Evolutionary conservation across 768 basidiomycete genomes (phyloP).

Genomic region (Pleurotus djamor): DNA sequence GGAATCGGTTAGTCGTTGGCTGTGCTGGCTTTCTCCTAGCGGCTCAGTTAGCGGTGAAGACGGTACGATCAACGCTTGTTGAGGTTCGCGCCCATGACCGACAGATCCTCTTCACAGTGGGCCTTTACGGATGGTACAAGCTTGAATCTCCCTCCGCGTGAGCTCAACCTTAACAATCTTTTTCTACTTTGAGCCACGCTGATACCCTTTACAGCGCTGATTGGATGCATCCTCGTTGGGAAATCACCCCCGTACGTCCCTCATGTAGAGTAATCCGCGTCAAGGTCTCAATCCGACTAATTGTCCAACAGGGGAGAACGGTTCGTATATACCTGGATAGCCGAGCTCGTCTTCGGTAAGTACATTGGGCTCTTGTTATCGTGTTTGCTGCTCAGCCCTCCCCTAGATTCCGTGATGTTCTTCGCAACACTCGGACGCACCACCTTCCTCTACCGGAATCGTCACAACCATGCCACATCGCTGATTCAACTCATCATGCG

Average conservation of each 20-base stretch:
- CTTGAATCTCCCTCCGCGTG: constrained; percentile 26
- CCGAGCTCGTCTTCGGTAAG: constrained; percentile 31
- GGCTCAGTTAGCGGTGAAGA: constrained; percentile 26
- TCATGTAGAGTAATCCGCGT: background rate
- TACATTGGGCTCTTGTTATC: background rate
- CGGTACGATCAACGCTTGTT: constrained; percentile 20
- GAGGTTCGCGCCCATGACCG: background rate
- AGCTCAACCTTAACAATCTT: background rate
- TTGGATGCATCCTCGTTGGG: constrained; percentile 34
- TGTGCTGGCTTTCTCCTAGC: constrained; percentile 18
- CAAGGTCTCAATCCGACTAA: background rate
- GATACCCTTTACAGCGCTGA: constrained; percentile 18
- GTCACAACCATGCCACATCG: constrained; percentile 12
- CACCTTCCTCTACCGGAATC: constrained; percentile 19
- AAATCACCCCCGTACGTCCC: constrained; percentile 20
- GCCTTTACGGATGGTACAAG: constrained; percentile 31
- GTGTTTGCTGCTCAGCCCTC: no score
- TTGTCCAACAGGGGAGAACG: constrained; percentile 11
- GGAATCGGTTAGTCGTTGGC: constrained; percentile 15
- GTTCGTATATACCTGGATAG: constrained; percentile 32
- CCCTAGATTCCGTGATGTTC: constrained; percentile 27
- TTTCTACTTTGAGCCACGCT: background rate
- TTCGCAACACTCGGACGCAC: constrained; percentile 26
- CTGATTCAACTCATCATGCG: constrained; percentile 27
- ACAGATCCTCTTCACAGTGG: constrained; percentile 20